Base-by-base conservation (phyloP, 768 basidiomycete genomes). In the Flagelloscypha sp. region DNA sequence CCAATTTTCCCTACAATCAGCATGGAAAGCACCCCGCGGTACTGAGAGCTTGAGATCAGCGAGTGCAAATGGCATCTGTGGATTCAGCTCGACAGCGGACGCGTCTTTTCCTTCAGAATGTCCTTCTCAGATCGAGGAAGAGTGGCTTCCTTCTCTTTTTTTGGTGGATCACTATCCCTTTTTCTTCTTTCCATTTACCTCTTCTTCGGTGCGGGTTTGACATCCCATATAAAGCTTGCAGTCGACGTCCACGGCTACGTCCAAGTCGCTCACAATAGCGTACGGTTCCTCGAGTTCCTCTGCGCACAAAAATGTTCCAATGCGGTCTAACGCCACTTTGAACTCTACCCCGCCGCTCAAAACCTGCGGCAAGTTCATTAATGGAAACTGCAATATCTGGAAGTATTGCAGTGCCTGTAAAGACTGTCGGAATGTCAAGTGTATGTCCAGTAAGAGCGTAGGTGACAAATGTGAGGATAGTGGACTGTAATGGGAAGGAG, bases 1-100 rank as follows among this genome's bases (percentile, higher is more conserved):
- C 84, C 84, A 21, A 86, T 78, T 7, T 70, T 66, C 11, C 84
- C 84, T n/a, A 86, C 78, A 18, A 86, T 73, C n/a, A 1, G 75
- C 79, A 6, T 84, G 64, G 21, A 85, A 74, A 21, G 77, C 59
- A 10, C 83, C 82, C 39, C 56, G 63, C 2, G 63, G 63, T 25
- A 78, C 51, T 29, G 49, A 46, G 22, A 79, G 41, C 36, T 66
- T 59, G 35, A 80, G 48, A 41, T 65, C 54, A 27, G 55, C 60
- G 32, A 80, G 48, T 35, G 63, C 57, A 42, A 79, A 80, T 0
- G 75, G 75, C 37, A 59, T 62, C 37, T 72, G 68, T 27, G n/a
- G n/a, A n/a, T 66, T 55, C 13, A 40, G 46, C 24, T 37, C 28
- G 13, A 32, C 46, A 23, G 43, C 44, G 16, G 20, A 15, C 28